Conservation (phyloP, 768 basidiomycete genomes). For the Strobilomyces confusus region DNA sequence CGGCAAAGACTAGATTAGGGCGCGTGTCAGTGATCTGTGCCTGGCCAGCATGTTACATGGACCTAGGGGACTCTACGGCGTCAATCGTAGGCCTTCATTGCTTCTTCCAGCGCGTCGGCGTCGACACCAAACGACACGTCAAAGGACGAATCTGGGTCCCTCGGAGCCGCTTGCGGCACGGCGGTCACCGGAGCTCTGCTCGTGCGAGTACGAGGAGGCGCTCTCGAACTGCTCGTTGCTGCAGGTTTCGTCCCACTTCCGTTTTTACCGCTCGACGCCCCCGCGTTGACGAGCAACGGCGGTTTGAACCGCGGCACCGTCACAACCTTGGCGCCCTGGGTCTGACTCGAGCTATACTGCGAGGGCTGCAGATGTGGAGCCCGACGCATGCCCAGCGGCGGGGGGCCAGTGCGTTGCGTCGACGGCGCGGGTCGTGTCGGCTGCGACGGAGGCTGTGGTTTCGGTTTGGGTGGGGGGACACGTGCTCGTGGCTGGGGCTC, state of each 20-base stretch:
- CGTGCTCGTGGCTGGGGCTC: not conserved
- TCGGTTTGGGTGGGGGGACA: not conserved
- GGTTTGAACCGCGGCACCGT: constrained; percentile 28
- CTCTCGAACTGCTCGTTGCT: not conserved
- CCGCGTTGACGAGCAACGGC: constrained; percentile 16
- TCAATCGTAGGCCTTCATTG: constrained; percentile 31
- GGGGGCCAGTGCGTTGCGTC: constrained; percentile 21
- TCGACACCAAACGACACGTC: constrained; percentile 32
- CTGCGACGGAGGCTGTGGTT: constrained; percentile 1
- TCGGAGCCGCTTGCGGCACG: not conserved
- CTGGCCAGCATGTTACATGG: not conserved
- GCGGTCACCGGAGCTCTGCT: not conserved
- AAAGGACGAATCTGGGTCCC: constrained; percentile 30
- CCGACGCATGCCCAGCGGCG: constrained; percentile 30
- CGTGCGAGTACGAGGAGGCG: not conserved
- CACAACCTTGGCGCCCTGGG: constrained; percentile 18
- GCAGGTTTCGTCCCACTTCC: not conserved
- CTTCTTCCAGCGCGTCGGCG: constrained; percentile 27
- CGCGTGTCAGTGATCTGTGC: not conserved
- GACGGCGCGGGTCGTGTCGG: constrained; percentile 2
- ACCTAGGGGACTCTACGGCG: not conserved
- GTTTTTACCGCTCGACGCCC: not conserved
- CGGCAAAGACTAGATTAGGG: not conserved
- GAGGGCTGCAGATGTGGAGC: constrained; percentile 13
- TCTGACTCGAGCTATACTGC: constrained; percentile 21